Evolutionary conservation across 2,329 filamentous ascomycete genomes (phyloP), one percentile per base, ranked within the genome.

Genomic region (Paracoccidioides lutzii): DNA sequence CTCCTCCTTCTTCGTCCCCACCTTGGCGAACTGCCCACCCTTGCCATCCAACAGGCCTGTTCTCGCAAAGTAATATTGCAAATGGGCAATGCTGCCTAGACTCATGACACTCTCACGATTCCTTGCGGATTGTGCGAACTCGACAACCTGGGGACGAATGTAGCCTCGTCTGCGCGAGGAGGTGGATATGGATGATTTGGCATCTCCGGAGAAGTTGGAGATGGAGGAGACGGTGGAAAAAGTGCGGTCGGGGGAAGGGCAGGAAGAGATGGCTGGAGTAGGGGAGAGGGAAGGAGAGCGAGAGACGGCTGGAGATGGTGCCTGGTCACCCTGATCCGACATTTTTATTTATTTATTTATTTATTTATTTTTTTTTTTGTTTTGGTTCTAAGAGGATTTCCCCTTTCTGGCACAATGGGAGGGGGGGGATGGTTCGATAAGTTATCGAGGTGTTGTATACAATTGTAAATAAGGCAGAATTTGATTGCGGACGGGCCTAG

Each of bases 31-130:
- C 69, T 94, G 87, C 54, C 83, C 93, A 40, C 90, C 91, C 69
- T 96, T 96, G 56, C 91, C 90, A 66, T 98, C 93, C 52, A 98
- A 75, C 60, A 98, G 74, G 5, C 93, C 93, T 0, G 93, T 98
- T 58, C 93, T 80, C 40, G 93, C 91, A 74, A 98, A 98, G 73
- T 97, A 98, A 73, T 97, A 95, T 71, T 98, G 93, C 66, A 98
- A 76, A 74, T 98, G 93, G 55, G 90, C 89, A 64, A 98, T 98
- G 71, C 90, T 96, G 55, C 93, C 93, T 59, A 98, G 74, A 66
- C 89, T 95, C 81, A 97, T 85, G 61, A 98, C 93, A 67, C 90
- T 96, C 70, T 98, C 91, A 60, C 93, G 81, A 52, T 89, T 89
- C 67, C 83, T 84, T 49, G 93, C 93, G 56, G 90, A 96, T 58